phyloP scores from a whole-genome alignment of 768 basidiomycete species.

The Leucocoprinus sp. region DNA sequence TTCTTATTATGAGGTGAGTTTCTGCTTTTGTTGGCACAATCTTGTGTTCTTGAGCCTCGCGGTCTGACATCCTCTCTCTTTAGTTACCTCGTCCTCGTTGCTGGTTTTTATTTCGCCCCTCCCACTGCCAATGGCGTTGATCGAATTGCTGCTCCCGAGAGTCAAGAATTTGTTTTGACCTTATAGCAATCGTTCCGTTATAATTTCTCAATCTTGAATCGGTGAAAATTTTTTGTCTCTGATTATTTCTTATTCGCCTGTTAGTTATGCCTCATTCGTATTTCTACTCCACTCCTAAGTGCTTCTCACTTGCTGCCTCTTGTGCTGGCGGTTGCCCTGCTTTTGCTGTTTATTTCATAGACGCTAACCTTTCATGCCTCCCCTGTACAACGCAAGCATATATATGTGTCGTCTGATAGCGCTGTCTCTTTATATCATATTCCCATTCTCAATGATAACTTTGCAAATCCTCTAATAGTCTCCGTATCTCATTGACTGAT shows the following conservation, averaged over 20 bases:
- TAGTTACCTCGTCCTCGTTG: slow-evolving; percentile 85
- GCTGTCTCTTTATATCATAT: too few species aligned
- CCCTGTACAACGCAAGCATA: not conserved
- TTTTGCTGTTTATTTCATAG: too few species aligned
- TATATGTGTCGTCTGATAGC: too few species aligned
- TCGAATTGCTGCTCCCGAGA: slow-evolving; percentile 14
- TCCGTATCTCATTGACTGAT: slow-evolving; percentile 34
- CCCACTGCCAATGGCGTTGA: slow-evolving; percentile 30
- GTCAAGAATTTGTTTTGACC: slow-evolving; percentile 27
- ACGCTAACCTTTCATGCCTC: not conserved
- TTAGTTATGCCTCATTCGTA: not conserved
- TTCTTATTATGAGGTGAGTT: slow-evolving; percentile 83
- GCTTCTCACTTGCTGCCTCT: too few species aligned
- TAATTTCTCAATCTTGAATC: slow-evolving; percentile 26
- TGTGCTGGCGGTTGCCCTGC: not conserved
- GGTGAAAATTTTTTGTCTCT: slow-evolving; percentile 11
- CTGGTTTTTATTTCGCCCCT: slow-evolving; percentile 95
- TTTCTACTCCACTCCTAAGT: not conserved
- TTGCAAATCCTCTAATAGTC: slow-evolving; percentile 42
- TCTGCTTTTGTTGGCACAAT: not conserved
- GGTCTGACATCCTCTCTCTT: slow-evolving; percentile 9
- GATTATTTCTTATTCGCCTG: not conserved
- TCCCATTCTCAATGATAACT: slow-evolving; percentile 41
- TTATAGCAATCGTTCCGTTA: slow-evolving; percentile 32
- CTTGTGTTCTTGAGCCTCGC: not conserved